Conservation (phyloP, 2,329 filamentous ascomycete species). For the Pseudogymnoascus sp. region DNA sequence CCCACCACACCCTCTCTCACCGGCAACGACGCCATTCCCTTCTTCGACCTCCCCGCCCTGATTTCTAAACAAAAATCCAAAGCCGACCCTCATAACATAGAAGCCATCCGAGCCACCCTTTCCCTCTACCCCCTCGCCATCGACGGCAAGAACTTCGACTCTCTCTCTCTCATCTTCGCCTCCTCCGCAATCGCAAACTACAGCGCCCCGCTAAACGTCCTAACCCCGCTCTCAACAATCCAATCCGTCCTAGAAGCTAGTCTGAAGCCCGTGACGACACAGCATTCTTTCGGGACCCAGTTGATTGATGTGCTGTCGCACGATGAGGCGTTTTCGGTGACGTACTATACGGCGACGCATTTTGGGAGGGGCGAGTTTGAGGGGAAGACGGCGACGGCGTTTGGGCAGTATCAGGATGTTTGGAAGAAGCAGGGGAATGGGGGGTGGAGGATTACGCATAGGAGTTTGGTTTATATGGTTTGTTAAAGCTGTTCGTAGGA, state of each 20-base stretch:
- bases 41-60: background rate
- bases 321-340: background rate
- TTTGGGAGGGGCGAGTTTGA: background rate
- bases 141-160: constrained; percentile 17
- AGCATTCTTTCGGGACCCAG: background rate
- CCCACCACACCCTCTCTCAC: background rate
- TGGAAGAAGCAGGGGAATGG: background rate
- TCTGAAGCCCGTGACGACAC: constrained; percentile 3
- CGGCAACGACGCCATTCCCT: background rate
- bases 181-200: constrained; percentile 16
- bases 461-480: constrained; percentile 3
- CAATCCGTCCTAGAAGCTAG: constrained; percentile 4
- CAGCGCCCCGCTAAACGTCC: constrained; percentile 12
- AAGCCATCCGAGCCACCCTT: constrained; percentile 16
- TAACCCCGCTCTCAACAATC: constrained; percentile 10
- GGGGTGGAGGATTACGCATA: background rate
- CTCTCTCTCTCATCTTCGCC: constrained; percentile 15
- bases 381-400: background rate
- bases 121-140: constrained; percentile 17
- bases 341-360: constrained; percentile 1
- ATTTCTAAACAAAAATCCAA: background rate
- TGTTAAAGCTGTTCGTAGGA: background rate
- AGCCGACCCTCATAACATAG: background rate
- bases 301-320: background rate
- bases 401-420: constrained; percentile 7